Base-by-base conservation (phyloP, 768 basidiomycete genomes). In the Mycena vulgaris region DNA sequence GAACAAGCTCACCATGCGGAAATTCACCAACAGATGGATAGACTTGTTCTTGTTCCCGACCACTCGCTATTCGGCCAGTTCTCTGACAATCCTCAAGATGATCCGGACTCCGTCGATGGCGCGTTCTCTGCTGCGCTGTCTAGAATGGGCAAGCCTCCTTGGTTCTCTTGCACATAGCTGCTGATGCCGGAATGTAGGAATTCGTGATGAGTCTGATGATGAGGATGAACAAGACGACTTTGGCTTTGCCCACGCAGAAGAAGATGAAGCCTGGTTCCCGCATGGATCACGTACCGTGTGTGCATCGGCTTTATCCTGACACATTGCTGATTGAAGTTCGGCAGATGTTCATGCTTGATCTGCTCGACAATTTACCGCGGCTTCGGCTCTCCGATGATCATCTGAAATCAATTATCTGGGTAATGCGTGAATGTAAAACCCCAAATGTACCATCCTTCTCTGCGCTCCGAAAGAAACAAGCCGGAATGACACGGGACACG, bases 311-410 rank as follows among this genome's bases (percentile, higher is more conserved):
- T 42, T 42, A 14, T 14, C 6, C 14, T 42, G 40, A 42, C 40
- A 42, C 17, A 11, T 28, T 28, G 6, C 27, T 51, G 49, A 51
- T 51, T n/a, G 21, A 5, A 45, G 19, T 21, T 8, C 19, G 6
- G 39, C 17, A 47, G 45, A 47, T 47, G 45, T 47, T 47, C 45
- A 47, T 80, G 48, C 73, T 81, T 3, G 80, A 82, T 48, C 19
- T 80, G 6, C 56, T 82, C 4, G 81, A 82, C 59, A 79, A 77
- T 55, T 62, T 80, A 1, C 81, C 80, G 2, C 75, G 77, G n/a
- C 72, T 79, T 6, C 75, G 80, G 0, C 73, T 83, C 2, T 81
- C 82, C 17, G 75, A 77, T 59, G 75, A 78, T 55, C 81, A 80
- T 17, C 45, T 83, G 21, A 75, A 78, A 49, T 48, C 69, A 19